A percentile compares a stretch with the other conserved stretches of the same genome.
Evolutionary conservation across 306 rosid species (phyloP).

Genomic region (Quercus gilva): DNA sequence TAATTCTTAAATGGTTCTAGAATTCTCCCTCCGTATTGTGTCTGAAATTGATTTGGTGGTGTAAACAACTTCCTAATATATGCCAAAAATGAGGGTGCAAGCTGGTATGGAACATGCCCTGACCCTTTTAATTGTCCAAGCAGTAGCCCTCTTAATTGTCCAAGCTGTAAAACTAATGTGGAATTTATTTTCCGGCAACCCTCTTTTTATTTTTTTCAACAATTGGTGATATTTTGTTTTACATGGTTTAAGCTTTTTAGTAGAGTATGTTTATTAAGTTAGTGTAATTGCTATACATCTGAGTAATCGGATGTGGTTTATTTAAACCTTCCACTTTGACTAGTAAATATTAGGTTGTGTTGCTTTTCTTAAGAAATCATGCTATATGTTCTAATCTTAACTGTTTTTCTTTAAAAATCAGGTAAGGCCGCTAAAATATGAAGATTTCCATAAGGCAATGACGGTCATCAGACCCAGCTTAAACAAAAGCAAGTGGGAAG

Average conservation of each 20-base stretch:
- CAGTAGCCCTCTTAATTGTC: background rate
- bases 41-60: background rate
- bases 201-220: background rate
- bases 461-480: constrained; percentile 81
- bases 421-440: constrained; percentile 75
- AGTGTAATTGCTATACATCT: too few relatives aligned
- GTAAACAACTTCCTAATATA: background rate
- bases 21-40: background rate
- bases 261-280: too few relatives aligned
- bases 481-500: constrained; percentile 92
- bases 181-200: background rate
- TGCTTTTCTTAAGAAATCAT: background rate
- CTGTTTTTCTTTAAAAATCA: constrained; percentile 22
- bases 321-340: too few relatives aligned
- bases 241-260: too few relatives aligned
- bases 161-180: background rate
- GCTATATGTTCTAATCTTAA: background rate
- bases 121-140: background rate
- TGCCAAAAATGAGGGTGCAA: background rate
- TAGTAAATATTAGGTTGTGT: too few relatives aligned
- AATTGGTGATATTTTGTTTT: too few relatives aligned
- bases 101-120: background rate
- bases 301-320: too few relatives aligned
- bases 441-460: constrained; percentile 85
- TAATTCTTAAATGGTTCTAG: background rate